phyloP scores from a whole-genome alignment of 352 stramenopile genomes.

The Phytophthora crassamura region DNA sequence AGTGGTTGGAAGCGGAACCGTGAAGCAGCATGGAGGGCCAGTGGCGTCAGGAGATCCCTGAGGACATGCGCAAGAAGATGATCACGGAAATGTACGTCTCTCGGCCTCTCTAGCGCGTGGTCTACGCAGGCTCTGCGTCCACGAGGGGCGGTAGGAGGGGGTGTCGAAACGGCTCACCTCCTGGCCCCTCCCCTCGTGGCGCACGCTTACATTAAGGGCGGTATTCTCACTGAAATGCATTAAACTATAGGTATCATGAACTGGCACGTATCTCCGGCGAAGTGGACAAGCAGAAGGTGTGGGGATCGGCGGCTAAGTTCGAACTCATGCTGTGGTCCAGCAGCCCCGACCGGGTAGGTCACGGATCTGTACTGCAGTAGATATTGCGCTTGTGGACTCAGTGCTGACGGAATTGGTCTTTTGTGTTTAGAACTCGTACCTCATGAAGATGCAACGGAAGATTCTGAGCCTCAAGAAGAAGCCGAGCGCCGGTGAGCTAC shows the following conservation, averaged over 20 bases:
- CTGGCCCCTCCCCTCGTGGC: slow-evolving; percentile 3
- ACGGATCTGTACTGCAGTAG: background rate
- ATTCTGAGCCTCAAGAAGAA: slow-evolving; percentile 86
- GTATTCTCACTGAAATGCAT: background rate
- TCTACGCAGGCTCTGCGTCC: background rate
- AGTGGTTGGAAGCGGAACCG: slow-evolving; percentile 18
- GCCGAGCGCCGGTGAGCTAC: slow-evolving; percentile 44
- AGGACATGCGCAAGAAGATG: slow-evolving; percentile 88
- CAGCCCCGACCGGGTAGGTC: slow-evolving; percentile 65
- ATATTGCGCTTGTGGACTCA: background rate
- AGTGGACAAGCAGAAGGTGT: slow-evolving; percentile 87
- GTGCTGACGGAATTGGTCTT: slow-evolving; percentile 12
- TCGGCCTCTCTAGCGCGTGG: background rate
- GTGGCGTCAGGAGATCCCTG: slow-evolving; percentile 81
- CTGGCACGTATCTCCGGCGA: slow-evolving; percentile 83
- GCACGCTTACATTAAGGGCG: background rate
- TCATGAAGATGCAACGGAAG: slow-evolving; percentile 88
- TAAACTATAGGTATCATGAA: slow-evolving; percentile 75
- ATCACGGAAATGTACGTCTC: slow-evolving; percentile 85
- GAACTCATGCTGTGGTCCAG: slow-evolving; percentile 89
- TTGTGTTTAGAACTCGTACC: slow-evolving; percentile 67
- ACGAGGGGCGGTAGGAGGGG: background rate
- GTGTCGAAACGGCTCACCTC: slow-evolving; percentile 19
- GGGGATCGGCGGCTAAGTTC: slow-evolving; percentile 86
- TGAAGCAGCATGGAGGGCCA: slow-evolving; percentile 58